Evolutionary conservation across 1,284 basidiomycete genomes (phyloP).

Genomic region (Boletus austroedulis): DNA sequence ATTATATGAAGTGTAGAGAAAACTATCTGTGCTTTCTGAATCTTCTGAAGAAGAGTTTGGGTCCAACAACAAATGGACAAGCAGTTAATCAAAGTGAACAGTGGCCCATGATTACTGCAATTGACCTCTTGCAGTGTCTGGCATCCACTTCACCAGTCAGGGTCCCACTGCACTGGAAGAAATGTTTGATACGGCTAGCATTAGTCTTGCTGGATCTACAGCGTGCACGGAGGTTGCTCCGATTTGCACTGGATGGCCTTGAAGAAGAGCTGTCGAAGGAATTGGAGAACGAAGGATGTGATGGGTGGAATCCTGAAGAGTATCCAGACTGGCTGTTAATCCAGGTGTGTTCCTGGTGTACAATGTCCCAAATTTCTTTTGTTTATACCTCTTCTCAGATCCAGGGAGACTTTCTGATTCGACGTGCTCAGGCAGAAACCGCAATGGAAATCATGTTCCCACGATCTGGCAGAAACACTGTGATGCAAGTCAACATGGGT

Average conservation of each 20-base stretch:
- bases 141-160: background rate
- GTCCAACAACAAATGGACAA: background rate
- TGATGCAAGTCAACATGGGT: background rate
- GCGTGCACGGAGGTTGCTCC: background rate
- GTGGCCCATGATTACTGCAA: constrained; percentile 28
- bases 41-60: background rate
- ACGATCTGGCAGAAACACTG: constrained; percentile 2
- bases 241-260: background rate
- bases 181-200: constrained; percentile 27
- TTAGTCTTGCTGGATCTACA: constrained; percentile 20
- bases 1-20: background rate
- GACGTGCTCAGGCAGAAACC: constrained; percentile 40
- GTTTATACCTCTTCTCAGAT: too few species aligned
- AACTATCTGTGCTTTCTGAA: background rate
- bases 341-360: too few species aligned
- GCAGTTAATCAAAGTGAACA: background rate
- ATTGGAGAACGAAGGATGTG: constrained; percentile 18
- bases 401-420: constrained; percentile 41
- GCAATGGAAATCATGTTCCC: constrained; percentile 49
- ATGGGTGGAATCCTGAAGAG: constrained; percentile 14
- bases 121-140: constrained; percentile 22
- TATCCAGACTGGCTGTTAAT: constrained; percentile 45
- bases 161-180: constrained; percentile 26
- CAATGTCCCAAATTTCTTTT: too few species aligned
- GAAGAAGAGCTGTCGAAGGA: background rate